Conservation (phyloP, 257 asterid genomes). For the Rhazya stricta region DNA sequence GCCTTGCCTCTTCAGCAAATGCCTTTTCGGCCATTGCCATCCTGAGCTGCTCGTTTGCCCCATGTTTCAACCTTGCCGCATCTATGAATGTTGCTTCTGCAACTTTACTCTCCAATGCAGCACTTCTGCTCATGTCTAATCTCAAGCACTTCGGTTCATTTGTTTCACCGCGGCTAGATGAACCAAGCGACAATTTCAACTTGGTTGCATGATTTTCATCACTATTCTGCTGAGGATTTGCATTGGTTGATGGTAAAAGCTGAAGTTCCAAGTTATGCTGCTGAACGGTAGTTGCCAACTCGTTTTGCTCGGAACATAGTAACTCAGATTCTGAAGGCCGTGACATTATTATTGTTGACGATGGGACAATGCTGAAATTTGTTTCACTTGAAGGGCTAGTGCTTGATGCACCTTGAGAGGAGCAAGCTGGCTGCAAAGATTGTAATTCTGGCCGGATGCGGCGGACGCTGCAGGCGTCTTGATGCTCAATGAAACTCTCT, state of each 20-base stretch:
- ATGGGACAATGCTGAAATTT: constrained; percentile 23
- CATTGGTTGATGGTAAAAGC: constrained; percentile 38
- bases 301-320: neutral
- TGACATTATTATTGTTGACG: constrained; percentile 18
- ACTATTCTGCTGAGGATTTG: constrained; percentile 5
- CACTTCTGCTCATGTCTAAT: constrained; percentile 5
- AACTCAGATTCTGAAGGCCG: constrained; percentile 18
- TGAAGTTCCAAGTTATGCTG: constrained; percentile 57
- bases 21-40: constrained; percentile 58
- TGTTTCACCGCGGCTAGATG: constrained; percentile 6
- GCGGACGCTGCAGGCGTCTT: constrained; percentile 43
- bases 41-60: constrained; percentile 36
- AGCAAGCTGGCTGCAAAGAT: constrained; percentile 33
- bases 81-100: constrained; percentile 4
- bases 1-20: constrained; percentile 60
- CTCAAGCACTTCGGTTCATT: neutral
- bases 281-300: neutral
- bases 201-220: constrained; percentile 20
- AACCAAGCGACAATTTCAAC: constrained; percentile 32
- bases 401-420: constrained; percentile 51
- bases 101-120: neutral
- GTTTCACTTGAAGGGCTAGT: constrained; percentile 46
- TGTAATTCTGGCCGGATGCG: constrained; percentile 28
- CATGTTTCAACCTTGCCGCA: constrained; percentile 24
- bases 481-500: constrained; percentile 42